These are phyloP conservation scores for Cyclanthera cordifolia DNA, from an alignment of 306 rosid genomes.

Conservation along the genomic window DNA sequence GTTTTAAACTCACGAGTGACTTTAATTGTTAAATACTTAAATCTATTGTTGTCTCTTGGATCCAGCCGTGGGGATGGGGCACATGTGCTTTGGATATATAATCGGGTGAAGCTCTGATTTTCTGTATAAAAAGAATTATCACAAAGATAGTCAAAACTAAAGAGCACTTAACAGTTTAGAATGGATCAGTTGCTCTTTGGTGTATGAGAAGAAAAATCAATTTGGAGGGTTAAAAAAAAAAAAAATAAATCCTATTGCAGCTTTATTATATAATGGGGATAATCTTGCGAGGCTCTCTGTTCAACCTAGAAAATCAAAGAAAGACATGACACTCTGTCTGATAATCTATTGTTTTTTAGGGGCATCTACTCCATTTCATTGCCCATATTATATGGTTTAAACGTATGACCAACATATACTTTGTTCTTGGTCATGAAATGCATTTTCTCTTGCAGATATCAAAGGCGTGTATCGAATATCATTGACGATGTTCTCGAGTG, in stretches of 20 bases:
- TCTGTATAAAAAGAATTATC: too few relatives aligned
- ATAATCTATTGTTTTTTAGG: background rate
- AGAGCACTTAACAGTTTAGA: background rate
- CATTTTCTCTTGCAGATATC: conserved; percentile 46
- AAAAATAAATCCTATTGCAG: too few relatives aligned
- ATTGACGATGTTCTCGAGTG: conserved; percentile 96
- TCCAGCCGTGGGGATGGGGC: too few relatives aligned
- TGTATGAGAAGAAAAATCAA: background rate
- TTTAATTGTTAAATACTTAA: too few relatives aligned
- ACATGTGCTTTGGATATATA: too few relatives aligned
- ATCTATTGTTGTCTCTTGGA: too few relatives aligned
- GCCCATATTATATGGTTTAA: background rate
- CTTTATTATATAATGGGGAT: background rate
- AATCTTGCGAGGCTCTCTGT: background rate
- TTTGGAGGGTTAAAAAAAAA: background rate
- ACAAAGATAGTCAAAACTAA: background rate
- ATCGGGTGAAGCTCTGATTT: too few relatives aligned
- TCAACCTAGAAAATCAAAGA: background rate
- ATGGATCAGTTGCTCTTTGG: background rate
- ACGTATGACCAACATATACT: background rate
- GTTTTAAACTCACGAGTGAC: too few relatives aligned
- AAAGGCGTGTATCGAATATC: conserved; percentile 80
- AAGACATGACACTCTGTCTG: background rate
- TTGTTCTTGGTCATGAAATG: background rate
- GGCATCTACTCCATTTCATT: background rate